These are phyloP conservation scores for Starmerella cellae DNA, from an alignment of 805 yeast genomes.

Conservation along the genomic window DNA sequence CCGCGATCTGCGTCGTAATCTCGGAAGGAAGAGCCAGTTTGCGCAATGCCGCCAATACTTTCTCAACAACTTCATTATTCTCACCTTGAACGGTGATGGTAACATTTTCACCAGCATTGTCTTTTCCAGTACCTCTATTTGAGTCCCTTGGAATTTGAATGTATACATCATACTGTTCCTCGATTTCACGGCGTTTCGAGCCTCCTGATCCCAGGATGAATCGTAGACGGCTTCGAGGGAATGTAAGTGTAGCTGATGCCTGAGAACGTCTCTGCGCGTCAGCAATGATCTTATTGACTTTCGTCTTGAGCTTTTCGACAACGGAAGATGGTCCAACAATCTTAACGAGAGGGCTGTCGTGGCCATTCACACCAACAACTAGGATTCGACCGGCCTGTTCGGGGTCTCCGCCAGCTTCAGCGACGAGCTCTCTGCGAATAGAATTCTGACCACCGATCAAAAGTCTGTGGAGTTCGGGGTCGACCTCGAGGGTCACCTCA, in stretches of 20 bases:
- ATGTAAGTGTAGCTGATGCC: slow-evolving; percentile 24
- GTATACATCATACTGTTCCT: slow-evolving; percentile 51
- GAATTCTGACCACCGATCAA: slow-evolving; percentile 72
- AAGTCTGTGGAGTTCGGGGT: slow-evolving; percentile 58
- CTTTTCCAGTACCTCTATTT: slow-evolving; percentile 48
- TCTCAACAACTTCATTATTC: slow-evolving; percentile 44
- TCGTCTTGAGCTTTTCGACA: slow-evolving; percentile 53
- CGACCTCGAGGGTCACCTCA: slow-evolving; percentile 48
- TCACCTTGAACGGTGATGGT: slow-evolving; percentile 64
- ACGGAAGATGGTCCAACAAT: slow-evolving; percentile 63
- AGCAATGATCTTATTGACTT: slow-evolving; percentile 48
- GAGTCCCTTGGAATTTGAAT: slow-evolving; percentile 50
- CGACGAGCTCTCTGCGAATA: slow-evolving; percentile 55
- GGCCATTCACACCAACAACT: slow-evolving; percentile 34
- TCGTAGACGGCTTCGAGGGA: slow-evolving; percentile 64
- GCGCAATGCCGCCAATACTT: slow-evolving; percentile 40
- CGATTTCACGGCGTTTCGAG: slow-evolving; percentile 53
- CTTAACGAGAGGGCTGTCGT: slow-evolving; percentile 32
- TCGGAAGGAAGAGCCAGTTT: slow-evolving; percentile 48
- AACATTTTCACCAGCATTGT: slow-evolving; percentile 48
- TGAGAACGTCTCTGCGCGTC: slow-evolving; percentile 31
- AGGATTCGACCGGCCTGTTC: slow-evolving; percentile 42
- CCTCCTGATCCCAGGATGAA: slow-evolving; percentile 76
- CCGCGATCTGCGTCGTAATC: slow-evolving; percentile 38
- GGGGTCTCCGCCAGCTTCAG: slow-evolving; percentile 58